A percentile compares a stretch with the other conserved stretches of the same genome.
Conservation (phyloP, 2,329 filamentous ascomycete genomes). For the Diaporthe vaccinii region DNA sequence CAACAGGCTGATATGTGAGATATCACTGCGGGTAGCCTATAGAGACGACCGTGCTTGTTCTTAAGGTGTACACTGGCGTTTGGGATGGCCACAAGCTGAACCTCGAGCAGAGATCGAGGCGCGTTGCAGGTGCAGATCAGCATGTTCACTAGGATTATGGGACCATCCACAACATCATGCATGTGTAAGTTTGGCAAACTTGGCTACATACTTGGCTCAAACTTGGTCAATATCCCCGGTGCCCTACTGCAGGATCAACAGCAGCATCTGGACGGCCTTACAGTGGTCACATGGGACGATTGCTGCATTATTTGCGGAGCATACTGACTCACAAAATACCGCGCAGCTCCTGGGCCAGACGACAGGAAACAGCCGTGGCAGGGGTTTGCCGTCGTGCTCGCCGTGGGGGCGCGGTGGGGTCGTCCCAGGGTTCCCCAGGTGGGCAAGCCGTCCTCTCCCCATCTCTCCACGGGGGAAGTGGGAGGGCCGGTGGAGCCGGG, state of each 20-base stretch:
- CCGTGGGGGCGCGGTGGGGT: slow-evolving; percentile 14
- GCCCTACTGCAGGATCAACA: neutral
- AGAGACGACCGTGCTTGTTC: neutral
- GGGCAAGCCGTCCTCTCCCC: slow-evolving; percentile 27
- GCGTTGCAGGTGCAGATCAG: neutral
- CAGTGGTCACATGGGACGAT: neutral
- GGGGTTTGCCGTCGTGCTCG: slow-evolving; percentile 24
- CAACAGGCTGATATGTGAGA: neutral
- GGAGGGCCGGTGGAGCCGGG: slow-evolving; percentile 15
- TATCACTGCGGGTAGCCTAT: neutral
- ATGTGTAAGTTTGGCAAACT: neutral
- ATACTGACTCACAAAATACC: slow-evolving; percentile 4
- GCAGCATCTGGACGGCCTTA: neutral
- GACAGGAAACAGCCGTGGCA: neutral
- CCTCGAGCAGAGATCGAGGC: neutral
- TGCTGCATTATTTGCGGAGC: slow-evolving; percentile 1
- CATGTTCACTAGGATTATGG: neutral
- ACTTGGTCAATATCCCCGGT: slow-evolving; percentile 13
- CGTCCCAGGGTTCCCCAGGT: slow-evolving; percentile 26
- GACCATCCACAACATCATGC: neutral
- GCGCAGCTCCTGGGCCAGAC: neutral
- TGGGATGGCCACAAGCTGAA: neutral
- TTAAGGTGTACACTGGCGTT: neutral
- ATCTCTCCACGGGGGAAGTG: slow-evolving; percentile 26
- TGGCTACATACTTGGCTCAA: slow-evolving; percentile 9